phyloP scores from a whole-genome alignment of 768 basidiomycete species.

The Xerocomus brunneocitrinus region DNA sequence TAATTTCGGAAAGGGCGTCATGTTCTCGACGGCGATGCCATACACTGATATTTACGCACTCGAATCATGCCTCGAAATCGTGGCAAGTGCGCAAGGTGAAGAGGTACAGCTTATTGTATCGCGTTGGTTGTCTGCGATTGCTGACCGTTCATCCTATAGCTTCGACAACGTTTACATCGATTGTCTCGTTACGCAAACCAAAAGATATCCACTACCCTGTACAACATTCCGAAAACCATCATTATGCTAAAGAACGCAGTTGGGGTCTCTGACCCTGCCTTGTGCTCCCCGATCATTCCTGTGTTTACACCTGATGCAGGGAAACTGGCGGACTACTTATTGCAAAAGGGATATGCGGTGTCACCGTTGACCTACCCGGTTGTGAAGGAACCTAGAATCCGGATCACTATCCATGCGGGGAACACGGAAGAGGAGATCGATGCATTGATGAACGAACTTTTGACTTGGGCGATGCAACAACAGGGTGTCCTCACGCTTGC shows the following conservation, averaged over 20 bases:
- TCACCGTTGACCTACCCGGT: conserved; percentile 9
- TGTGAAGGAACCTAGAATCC: conserved; percentile 15
- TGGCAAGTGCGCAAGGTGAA: conserved; percentile 12
- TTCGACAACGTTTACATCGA: conserved; percentile 7
- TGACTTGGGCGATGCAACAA: conserved; percentile 11
- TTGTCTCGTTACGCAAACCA: conserved; percentile 13
- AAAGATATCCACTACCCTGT: conserved; percentile 2
- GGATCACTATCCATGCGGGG: conserved; percentile 12
- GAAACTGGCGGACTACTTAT: conserved; percentile 9
- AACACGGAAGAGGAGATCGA: conserved; percentile 19
- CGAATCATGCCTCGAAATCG: conserved; percentile 40
- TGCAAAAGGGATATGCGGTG: conserved; percentile 13
- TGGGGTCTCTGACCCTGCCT: background rate
- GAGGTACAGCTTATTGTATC: conserved; percentile 12
- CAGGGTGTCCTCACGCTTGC: background rate
- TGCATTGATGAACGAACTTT: conserved; percentile 3
- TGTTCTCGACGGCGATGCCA: conserved; percentile 22
- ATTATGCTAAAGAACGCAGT: background rate
- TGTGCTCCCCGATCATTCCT: conserved; percentile 19
- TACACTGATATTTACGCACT: conserved; percentile 19
- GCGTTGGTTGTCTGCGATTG: background rate
- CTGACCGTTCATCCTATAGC: conserved; percentile 4
- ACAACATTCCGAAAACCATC: conserved; percentile 3
- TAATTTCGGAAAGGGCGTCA: conserved; percentile 17
- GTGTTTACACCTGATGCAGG: conserved; percentile 11